phyloP scores from a whole-genome alignment of 164 flowering plant genomes.

The Annona squamosa region DNA sequence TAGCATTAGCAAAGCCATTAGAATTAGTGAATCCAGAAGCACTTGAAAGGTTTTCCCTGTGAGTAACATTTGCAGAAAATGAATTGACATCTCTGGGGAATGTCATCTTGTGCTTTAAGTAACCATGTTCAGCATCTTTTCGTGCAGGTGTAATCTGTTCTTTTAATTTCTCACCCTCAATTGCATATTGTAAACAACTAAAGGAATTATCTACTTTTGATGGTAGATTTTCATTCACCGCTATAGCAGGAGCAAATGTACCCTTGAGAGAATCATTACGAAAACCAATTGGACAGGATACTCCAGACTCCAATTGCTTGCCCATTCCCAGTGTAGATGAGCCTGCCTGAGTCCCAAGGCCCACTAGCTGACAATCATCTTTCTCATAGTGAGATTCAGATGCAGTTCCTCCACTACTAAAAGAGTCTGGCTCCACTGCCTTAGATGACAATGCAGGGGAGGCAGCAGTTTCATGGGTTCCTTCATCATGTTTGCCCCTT shows the following conservation, averaged over 20 bases:
- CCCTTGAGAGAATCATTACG: slow-evolving; percentile 28
- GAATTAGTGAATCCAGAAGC: slow-evolving; percentile 6
- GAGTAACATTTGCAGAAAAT: slow-evolving; percentile 19
- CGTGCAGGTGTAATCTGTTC: slow-evolving; percentile 40
- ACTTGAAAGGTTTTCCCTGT: slow-evolving; percentile 23
- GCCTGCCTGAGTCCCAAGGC: slow-evolving; percentile 20
- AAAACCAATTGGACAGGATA: slow-evolving; percentile 34
- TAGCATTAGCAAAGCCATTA: slow-evolving; percentile 6
- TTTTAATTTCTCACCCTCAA: slow-evolving; percentile 21
- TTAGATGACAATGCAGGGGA: slow-evolving; percentile 23
- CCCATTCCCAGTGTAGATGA: slow-evolving; percentile 25
- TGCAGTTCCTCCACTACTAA: slow-evolving; percentile 20
- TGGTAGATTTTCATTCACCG: slow-evolving; percentile 24
- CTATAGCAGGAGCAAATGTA: slow-evolving; percentile 20
- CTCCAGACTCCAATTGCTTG: slow-evolving; percentile 36
- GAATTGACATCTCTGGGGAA: slow-evolving; percentile 26
- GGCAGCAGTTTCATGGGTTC: slow-evolving; percentile 36
- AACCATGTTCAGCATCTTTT: slow-evolving; percentile 23
- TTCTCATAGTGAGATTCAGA: slow-evolving; percentile 24
- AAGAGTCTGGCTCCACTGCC: slow-evolving; percentile 19
- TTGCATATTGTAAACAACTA: slow-evolving; percentile 24
- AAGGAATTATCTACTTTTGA: slow-evolving; percentile 31
- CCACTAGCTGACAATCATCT: slow-evolving; percentile 27
- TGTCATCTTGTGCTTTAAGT: slow-evolving; percentile 8
- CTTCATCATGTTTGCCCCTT: slow-evolving; percentile 36